Evolutionary conservation across 768 basidiomycete genomes (phyloP).

Genomic region (Suillus occidentalis): DNA sequence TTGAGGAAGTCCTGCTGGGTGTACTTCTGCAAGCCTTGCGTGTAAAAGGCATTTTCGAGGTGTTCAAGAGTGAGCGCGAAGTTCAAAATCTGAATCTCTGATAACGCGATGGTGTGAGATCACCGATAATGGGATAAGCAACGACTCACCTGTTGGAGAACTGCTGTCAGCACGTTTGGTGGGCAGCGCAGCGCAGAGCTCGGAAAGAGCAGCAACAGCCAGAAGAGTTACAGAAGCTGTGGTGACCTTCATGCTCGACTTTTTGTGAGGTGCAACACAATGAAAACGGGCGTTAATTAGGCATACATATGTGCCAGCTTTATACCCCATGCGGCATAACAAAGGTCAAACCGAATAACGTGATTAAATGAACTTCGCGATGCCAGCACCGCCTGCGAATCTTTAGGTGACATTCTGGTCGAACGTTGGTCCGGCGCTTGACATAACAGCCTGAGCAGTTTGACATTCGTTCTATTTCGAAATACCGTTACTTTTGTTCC

Average conservation of each 20-base stretch:
- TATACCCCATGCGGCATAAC: not conserved
- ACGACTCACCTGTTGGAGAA: slow-evolving; percentile 4
- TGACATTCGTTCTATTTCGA: not conserved
- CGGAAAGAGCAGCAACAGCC: not conserved
- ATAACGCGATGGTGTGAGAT: not conserved
- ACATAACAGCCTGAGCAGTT: not conserved
- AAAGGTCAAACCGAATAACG: not conserved
- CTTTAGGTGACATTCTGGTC: not conserved
- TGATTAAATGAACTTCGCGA: not conserved
- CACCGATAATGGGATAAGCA: not conserved
- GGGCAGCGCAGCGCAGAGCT: not conserved
- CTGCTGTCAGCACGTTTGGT: not conserved
- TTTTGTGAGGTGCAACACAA: not conserved
- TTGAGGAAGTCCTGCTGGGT: slow-evolving; percentile 35
- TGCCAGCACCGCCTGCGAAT: not conserved
- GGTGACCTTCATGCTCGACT: slow-evolving; percentile 7
- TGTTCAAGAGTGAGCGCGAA: slow-evolving; percentile 39
- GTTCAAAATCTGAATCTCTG: slow-evolving; percentile 31
- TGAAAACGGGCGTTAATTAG: not conserved
- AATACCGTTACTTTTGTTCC: not conserved
- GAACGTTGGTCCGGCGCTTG: not conserved
- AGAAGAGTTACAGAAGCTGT: not conserved
- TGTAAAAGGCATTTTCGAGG: slow-evolving; percentile 37
- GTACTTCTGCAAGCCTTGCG: slow-evolving; percentile 35
- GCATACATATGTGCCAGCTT: not conserved